These are phyloP conservation scores for Hypoxylon sp. DNA, from an alignment of 2,329 filamentous ascomycete species.

Conservation along the genomic window DNA sequence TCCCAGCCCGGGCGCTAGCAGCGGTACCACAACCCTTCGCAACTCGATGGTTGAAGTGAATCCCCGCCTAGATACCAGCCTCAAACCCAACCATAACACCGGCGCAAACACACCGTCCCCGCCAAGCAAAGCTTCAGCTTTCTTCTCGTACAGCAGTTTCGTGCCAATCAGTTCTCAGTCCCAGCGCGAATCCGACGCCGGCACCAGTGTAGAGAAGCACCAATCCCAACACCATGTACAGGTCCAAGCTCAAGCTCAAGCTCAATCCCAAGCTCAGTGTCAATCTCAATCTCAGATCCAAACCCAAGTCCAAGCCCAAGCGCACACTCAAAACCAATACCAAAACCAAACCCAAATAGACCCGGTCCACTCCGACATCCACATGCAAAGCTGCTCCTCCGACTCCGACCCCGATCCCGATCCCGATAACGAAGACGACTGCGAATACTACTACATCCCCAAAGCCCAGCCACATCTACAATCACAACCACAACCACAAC, in stretches of 20 bases:
- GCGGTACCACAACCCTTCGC: background rate
- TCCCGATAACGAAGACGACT: background rate
- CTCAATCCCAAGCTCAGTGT: background rate
- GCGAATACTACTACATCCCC: slow-evolving; percentile 16
- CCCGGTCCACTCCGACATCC: background rate
- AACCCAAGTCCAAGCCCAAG: background rate
- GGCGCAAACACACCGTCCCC: slow-evolving; percentile 2
- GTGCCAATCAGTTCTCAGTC: slow-evolving; percentile 11
- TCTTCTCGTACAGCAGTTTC: slow-evolving; percentile 33
- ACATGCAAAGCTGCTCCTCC: slow-evolving; percentile 4
- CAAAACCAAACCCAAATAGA: background rate
- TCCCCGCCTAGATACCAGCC: background rate
- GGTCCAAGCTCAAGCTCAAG: background rate
- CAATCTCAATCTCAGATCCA: background rate
- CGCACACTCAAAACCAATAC: background rate
- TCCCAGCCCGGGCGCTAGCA: background rate
- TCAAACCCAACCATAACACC: background rate
- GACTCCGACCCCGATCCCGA: background rate
- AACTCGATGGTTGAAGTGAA: slow-evolving; percentile 1
- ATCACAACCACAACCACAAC: too few relatives aligned
- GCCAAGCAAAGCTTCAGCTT: background rate
- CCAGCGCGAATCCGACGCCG: background rate
- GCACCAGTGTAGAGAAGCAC: background rate
- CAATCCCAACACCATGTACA: background rate
- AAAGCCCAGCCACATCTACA: background rate